Conservation (phyloP, 2,329 filamentous ascomycete species). For the Zymoseptoria crescenta region DNA sequence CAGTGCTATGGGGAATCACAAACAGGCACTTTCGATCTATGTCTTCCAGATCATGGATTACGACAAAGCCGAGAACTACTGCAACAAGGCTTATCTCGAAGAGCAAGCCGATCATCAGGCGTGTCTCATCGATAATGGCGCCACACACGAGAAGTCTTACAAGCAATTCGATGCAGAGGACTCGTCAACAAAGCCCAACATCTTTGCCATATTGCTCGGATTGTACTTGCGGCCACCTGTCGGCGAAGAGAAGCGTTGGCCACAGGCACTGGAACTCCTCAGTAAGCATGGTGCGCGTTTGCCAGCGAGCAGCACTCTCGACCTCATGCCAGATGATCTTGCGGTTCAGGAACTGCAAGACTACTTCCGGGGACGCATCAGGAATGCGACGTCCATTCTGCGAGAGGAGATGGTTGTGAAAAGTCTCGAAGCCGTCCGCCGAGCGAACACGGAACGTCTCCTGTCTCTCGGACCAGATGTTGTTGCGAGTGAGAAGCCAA, state of each 20-base stretch:
- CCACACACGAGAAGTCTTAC: slow-evolving; percentile 23
- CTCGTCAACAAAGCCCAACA: slow-evolving; percentile 53
- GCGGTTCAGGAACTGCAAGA: slow-evolving; percentile 72
- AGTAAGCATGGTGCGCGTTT: slow-evolving; percentile 86
- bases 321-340: slow-evolving; percentile 73
- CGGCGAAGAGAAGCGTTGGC: slow-evolving; percentile 54
- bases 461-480: slow-evolving; percentile 67
- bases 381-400: slow-evolving; percentile 71
- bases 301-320: slow-evolving; percentile 76
- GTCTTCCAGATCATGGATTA: slow-evolving; percentile 89
- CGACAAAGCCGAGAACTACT: slow-evolving; percentile 92
- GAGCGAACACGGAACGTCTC: slow-evolving; percentile 66
- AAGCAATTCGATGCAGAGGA: slow-evolving; percentile 45
- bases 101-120: slow-evolving; percentile 28
- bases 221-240: slow-evolving; percentile 81
- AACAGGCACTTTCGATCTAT: slow-evolving; percentile 93
- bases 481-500: slow-evolving; percentile 49
- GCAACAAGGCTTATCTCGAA: slow-evolving; percentile 71
- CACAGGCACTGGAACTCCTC: slow-evolving; percentile 77
- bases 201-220: slow-evolving; percentile 84
- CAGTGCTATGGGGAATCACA: slow-evolving; percentile 91
- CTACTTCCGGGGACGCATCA: slow-evolving; percentile 87
- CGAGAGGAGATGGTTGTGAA: slow-evolving; percentile 74
- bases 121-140: slow-evolving; percentile 16
- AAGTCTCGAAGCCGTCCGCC: slow-evolving; percentile 67